These are phyloP conservation scores for Allium sativum DNA, from an alignment of 106 monocot genomes.

Conservation along the genomic window DNA sequence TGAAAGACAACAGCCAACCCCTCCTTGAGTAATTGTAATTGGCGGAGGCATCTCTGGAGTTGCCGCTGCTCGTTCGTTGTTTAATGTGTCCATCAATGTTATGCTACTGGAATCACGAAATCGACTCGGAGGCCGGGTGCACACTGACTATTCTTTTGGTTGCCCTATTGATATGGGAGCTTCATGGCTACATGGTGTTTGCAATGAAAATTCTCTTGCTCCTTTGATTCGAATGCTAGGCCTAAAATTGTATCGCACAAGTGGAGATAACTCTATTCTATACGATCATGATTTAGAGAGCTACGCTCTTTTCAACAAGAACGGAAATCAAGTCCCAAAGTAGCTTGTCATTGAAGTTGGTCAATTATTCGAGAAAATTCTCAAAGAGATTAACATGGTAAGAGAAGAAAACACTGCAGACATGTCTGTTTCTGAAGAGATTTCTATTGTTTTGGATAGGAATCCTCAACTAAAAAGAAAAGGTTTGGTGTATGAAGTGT, in stretches of 20 bases:
- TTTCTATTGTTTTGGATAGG: constrained; percentile 82
- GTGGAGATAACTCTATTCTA: constrained; percentile 89
- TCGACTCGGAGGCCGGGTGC: constrained; percentile 82
- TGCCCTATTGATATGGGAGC: constrained; percentile 98
- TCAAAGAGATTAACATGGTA: constrained; percentile 75
- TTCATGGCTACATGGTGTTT: constrained; percentile 96
- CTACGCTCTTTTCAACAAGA: constrained; percentile 72
- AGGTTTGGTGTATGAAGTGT: constrained; percentile 69
- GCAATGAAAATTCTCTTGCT: constrained; percentile 94
- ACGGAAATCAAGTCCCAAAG: constrained; percentile 68
- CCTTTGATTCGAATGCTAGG: constrained; percentile 74
- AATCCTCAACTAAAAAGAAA: constrained; percentile 64
- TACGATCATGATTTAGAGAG: constrained; percentile 83
- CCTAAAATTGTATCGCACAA: constrained; percentile 83
- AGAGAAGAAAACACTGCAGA: constrained; percentile 62
- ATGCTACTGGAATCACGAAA: constrained; percentile 76
- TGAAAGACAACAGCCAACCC: constrained; percentile 40
- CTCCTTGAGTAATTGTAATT: constrained; percentile 83
- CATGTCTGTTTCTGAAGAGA: constrained; percentile 81
- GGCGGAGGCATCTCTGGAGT: constrained; percentile 97
- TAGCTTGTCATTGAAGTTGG: constrained; percentile 72
- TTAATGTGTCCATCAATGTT: constrained; percentile 81
- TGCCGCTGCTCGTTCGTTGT: constrained; percentile 77
- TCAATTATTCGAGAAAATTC: constrained; percentile 76
- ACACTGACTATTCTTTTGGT: constrained; percentile 91